Evolutionary conservation across 2,329 filamentous ascomycete species (phyloP).

Genomic region (Fusarium bulbicola): DNA sequence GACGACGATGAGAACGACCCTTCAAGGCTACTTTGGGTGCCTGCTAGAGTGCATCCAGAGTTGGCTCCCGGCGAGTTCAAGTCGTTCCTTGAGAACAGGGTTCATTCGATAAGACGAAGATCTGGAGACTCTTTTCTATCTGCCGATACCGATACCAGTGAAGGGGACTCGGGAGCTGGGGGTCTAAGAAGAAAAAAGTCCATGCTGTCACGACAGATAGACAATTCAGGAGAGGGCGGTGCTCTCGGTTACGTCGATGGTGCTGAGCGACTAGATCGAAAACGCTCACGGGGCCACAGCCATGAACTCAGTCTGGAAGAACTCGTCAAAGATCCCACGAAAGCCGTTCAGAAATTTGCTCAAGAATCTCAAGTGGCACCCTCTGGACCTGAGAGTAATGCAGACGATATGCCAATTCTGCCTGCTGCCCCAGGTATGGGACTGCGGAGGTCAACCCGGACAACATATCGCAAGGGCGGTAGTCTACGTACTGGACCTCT

Average conservation of each 20-base stretch:
- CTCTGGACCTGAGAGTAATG: constrained; percentile 52
- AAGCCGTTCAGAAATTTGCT: constrained; percentile 74
- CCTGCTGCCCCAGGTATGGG: constrained; percentile 80
- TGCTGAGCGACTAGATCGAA: constrained; percentile 79
- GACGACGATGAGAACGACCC: constrained; percentile 87
- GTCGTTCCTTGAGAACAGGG: constrained; percentile 91
- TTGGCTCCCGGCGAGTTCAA: constrained; percentile 96
- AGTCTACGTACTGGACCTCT: constrained; percentile 83
- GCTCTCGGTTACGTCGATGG: constrained; percentile 80
- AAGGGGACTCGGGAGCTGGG: constrained; percentile 65
- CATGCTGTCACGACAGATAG: constrained; percentile 92
- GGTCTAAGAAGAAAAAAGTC: constrained; percentile 88
- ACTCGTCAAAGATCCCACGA: constrained; percentile 81
- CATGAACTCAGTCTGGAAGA: constrained; percentile 79
- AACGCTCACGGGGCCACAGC: constrained; percentile 69
- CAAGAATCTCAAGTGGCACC: constrained; percentile 62
- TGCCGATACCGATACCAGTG: constrained; percentile 60
- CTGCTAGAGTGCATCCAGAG: constrained; percentile 92
- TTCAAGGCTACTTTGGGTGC: constrained; percentile 93
- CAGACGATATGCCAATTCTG: constrained; percentile 86
- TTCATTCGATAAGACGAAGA: constrained; percentile 86
- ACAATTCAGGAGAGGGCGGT: constrained; percentile 69
- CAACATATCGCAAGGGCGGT: constrained; percentile 86
- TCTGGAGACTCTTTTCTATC: constrained; percentile 77
- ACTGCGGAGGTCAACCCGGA: constrained; percentile 88